Base-by-base conservation (phyloP, 495 filamentous ascomycete species). In the Oidiodendron maius region DNA sequence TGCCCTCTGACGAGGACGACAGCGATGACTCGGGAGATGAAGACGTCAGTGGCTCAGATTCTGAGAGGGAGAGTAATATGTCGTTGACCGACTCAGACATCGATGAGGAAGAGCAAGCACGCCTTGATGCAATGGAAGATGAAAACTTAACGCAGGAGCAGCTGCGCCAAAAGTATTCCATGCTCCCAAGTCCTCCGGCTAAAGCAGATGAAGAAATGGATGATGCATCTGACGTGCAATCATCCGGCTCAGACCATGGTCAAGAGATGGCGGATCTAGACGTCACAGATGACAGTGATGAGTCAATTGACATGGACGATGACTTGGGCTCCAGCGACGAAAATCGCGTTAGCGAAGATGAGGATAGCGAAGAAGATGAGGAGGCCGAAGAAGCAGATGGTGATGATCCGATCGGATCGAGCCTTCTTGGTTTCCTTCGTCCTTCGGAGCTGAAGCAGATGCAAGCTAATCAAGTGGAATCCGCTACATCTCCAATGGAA, bases 271-370 rank as follows among this genome's bases (percentile, higher is more conserved):
- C 47, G 16, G 48, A 59, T 40, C 57, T 52, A 16, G 62, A 59
- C 4, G 65, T 64, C 26, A 69, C 76, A 22, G 84, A 87, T 49
- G 84, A 86, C 47, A 86, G 78, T 34, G 88, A 93, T 56, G 84
- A 86, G 51, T 93, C 87, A 9, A 82, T 86, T 5, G 87, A 91
- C 50, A 95, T 96, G 91, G 83, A 90, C 55, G 84, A 90, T 57
- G 86, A 91, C 52, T 77, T 86, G 64, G 81, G 79, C 21, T 83
- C 86, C 24, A 83, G 72, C 32, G 82, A 85, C 35, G 78, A 81
- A 9, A 71, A 76, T 12, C 68, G 64, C 16, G 73, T 69, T 16
- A 64, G 62, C 21, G 70, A 64, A 13, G 78, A 76, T 4, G 71
- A 70, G 22, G 69, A 66, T 13, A 57, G 46, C 17, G 65, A 70